Evolutionary conservation across 371 early-diverging fungal species (phyloP).

Genomic region (Conidiobolus incongruus): DNA sequence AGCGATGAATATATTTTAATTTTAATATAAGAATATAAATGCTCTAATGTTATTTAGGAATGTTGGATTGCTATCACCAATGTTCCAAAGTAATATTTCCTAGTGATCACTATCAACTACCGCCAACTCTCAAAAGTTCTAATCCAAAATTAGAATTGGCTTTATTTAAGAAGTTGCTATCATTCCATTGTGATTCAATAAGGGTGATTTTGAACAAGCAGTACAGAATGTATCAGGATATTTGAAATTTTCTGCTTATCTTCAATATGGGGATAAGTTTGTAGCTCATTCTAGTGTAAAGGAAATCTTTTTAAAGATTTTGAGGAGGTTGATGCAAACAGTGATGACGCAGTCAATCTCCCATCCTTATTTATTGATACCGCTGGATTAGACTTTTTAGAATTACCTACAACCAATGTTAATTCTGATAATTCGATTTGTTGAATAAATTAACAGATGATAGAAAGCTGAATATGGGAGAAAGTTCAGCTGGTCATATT

Average conservation of each 20-base stretch:
- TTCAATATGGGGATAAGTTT: slow-evolving; percentile 34
- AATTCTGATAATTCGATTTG: slow-evolving; percentile 4
- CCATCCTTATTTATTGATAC: slow-evolving; percentile 60
- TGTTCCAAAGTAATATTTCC: slow-evolving; percentile 66
- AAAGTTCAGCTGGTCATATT: slow-evolving; percentile 41
- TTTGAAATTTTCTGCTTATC: slow-evolving; percentile 48
- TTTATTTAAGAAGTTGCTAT: slow-evolving; percentile 48
- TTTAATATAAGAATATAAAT: slow-evolving; percentile 3
- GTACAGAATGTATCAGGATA: slow-evolving; percentile 71
- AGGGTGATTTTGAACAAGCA: slow-evolving; percentile 54
- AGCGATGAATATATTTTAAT: background rate
- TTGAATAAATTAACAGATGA: slow-evolving; percentile 10
- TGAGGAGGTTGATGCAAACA: slow-evolving; percentile 14
- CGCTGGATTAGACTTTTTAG: slow-evolving; percentile 31
- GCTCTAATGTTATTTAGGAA: slow-evolving; percentile 21
- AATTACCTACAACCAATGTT: slow-evolving; percentile 18
- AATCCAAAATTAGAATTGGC: slow-evolving; percentile 18
- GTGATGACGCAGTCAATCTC: slow-evolving; percentile 17
- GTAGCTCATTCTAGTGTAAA: slow-evolving; percentile 40
- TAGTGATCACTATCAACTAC: slow-evolving; percentile 87
- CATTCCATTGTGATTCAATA: slow-evolving; percentile 21
- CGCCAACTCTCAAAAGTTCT: slow-evolving; percentile 47
- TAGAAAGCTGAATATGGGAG: slow-evolving; percentile 46
- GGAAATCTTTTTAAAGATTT: slow-evolving; percentile 38
- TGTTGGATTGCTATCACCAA: slow-evolving; percentile 77